Conservation (phyloP, 139 green algal species). For the Spirogloea muscicola region DNA sequence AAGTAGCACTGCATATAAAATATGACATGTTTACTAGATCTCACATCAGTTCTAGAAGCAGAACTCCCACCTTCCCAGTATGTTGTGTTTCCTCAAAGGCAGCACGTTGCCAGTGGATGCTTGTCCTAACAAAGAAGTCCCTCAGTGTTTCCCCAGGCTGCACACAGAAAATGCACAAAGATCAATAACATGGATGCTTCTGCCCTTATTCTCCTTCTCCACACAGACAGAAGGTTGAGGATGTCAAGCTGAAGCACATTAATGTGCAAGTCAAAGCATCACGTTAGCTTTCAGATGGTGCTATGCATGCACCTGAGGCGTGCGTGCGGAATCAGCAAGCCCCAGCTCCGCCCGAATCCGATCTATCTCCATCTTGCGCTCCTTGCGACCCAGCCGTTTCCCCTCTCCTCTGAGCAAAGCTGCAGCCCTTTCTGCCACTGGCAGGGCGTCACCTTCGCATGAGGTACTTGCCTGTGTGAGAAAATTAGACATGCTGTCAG, state of each 20-base stretch:
- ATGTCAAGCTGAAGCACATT: too few relatives aligned
- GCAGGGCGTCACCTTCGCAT: too few relatives aligned
- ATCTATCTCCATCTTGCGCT: constrained; percentile 40
- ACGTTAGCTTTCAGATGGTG: too few relatives aligned
- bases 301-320: constrained; percentile 19
- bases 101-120: constrained; percentile 29
- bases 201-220: too few relatives aligned
- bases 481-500: too few relatives aligned
- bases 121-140: constrained; percentile 44
- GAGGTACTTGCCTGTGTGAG: too few relatives aligned
- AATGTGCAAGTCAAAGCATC: too few relatives aligned
- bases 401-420: constrained; percentile 15
- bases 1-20: not conserved
- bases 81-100: constrained; percentile 31
- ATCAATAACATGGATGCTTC: too few relatives aligned
- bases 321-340: constrained; percentile 29
- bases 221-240: too few relatives aligned
- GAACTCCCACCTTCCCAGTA: constrained; percentile 43
- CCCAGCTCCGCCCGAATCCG: constrained; percentile 36
- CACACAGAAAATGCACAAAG: too few relatives aligned
- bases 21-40: not conserved
- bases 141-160: constrained; percentile 40
- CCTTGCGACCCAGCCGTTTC: constrained; percentile 17
- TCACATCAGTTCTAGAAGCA: not conserved
- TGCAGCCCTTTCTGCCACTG: constrained; percentile 19